Conservation (phyloP, 78 protist species). For the Dictyostelium intermedium region DNA sequence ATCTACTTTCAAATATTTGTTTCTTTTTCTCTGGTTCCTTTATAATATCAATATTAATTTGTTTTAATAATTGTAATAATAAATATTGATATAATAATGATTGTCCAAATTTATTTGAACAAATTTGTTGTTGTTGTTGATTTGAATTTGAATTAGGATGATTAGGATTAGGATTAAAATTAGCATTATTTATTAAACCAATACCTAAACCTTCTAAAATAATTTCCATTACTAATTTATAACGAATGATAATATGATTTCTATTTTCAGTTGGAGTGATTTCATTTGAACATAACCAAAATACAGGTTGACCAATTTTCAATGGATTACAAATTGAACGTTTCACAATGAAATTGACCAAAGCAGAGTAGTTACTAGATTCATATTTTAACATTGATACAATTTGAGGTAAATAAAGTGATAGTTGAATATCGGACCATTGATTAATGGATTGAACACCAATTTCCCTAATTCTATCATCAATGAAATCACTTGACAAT, state of each 20-base stretch:
- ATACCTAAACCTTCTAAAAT: constrained; percentile 49
- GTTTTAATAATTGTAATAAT: constrained; percentile 24
- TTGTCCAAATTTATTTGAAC: constrained; percentile 28
- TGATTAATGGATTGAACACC: constrained; percentile 59
- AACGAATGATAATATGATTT: constrained; percentile 8
- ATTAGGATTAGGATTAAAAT: neutral
- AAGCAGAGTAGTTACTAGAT: neutral
- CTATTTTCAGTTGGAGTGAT: neutral
- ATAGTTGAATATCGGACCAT: constrained; percentile 43
- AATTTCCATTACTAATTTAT: constrained; percentile 48
- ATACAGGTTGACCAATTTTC: constrained; percentile 52
- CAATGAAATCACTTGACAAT: constrained; percentile 33
- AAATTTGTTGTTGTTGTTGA: neutral
- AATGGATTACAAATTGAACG: constrained; percentile 65
- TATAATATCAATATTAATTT: constrained; percentile 60
- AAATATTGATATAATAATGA: constrained; percentile 49
- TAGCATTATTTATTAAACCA: neutral
- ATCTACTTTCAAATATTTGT: constrained; percentile 28
- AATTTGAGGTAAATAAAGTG: constrained; percentile 53
- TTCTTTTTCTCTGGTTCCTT: constrained; percentile 65
- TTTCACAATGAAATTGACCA: constrained; percentile 34
- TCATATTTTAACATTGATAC: constrained; percentile 49
- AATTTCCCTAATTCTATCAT: constrained; percentile 24
- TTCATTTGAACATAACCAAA: constrained; percentile 75
- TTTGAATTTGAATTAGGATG: no score